Conservation (phyloP, 345 rosid genomes). For the Citrus glauca region DNA sequence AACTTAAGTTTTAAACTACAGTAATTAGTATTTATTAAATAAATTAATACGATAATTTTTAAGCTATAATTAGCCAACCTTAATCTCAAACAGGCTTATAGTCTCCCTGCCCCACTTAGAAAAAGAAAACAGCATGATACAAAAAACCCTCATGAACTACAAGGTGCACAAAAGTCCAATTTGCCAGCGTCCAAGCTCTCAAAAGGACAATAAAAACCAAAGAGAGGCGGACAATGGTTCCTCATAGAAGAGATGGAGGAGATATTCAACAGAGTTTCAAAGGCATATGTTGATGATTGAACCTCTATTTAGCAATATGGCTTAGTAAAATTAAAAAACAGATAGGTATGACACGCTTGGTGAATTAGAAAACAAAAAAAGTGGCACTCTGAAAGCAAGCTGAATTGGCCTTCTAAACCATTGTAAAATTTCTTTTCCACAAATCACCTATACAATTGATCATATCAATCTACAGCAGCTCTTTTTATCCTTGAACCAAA, state of each 20-base stretch:
- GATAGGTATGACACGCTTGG: neutral
- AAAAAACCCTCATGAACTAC: neutral
- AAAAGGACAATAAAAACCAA: no score
- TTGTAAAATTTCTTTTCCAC: neutral
- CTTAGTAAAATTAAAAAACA: neutral
- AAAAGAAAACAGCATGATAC: neutral
- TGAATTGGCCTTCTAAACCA: neutral
- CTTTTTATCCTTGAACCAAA: neutral
- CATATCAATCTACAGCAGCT: neutral
- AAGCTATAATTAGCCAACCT: no score
- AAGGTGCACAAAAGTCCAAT: neutral
- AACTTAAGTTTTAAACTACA: no score
- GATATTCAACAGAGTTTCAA: neutral
- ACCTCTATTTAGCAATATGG: neutral
- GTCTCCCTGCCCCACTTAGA: neutral
- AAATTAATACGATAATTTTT: no score
- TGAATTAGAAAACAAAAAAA: neutral
- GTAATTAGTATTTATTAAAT: no score
- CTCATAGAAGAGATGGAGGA: neutral
- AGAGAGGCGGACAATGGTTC: neutral
- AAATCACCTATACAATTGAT: neutral
- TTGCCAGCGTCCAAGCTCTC: no score
- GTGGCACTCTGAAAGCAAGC: neutral
- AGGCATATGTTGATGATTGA: neutral
- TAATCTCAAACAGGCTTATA: no score